Evolutionary conservation across 768 basidiomycete species (phyloP), one percentile per base, ranked within the genome.

Genomic region (Lactifluus echinatus): DNA sequence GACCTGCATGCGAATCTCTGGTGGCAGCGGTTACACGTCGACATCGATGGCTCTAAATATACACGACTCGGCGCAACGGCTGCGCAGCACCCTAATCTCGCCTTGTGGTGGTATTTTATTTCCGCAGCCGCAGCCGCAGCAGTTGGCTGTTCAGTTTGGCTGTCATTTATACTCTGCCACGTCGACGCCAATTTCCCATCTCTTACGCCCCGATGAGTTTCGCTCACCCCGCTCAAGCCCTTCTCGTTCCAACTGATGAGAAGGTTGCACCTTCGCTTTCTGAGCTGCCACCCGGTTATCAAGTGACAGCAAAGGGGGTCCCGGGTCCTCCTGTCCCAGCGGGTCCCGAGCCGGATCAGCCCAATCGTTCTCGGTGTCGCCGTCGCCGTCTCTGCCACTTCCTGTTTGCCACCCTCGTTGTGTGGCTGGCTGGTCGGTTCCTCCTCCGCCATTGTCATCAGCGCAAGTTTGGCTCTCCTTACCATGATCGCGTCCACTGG

Each of bases 301-400:
- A 37, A 8, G 44, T 10, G 5, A 5, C 15, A 3, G 2, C 33
- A 15, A 40, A 36, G 33, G 29, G 1, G 4, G 3, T 17, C 31
- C 8, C n/a, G n/a, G n/a, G n/a, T 19, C n/a, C 26, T n/a, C 19
- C 51, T 7, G n/a, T 45, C 2, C 8, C 26, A 2, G 21, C 3
- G 2, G 33, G 21, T 5, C 1, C 15, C 1, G 46, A 37, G 15
- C 5, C 23, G 19, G 39, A 21, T 4, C 39, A 17, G 37, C 21
- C 2, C 45, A 4, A 11, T 19, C 29, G 33, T 23, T 2, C 10
- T 43, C 52, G 51, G n/a, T 24, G 47, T 44, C 53, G 52, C 8
- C 29, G 19, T 21, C 53, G 53, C 17, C 57, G 53, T 34, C 11
- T 50, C 39, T 15, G 15, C 1, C 52, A 59, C 28, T 50, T 59